Conservation (phyloP, 805 yeast genomes). For the Starmera caribaea region DNA sequence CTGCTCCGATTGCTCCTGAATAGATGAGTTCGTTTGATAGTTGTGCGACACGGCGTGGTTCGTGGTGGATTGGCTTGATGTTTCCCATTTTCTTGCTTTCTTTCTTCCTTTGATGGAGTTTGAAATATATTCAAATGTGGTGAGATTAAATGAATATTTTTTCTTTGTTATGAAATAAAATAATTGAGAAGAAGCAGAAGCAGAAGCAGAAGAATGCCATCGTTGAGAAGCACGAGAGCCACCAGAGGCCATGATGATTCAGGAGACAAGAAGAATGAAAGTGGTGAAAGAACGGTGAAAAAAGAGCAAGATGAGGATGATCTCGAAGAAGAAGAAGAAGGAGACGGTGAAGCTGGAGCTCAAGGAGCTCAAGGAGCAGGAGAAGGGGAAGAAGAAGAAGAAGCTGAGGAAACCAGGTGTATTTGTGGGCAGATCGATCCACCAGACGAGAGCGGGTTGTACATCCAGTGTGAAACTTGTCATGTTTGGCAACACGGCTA, state of each 20-base stretch:
- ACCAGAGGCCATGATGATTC: background rate
- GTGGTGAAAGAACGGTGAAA: background rate
- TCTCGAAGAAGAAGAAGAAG: background rate
- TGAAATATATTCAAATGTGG: too few species aligned
- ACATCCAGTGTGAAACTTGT: constrained; percentile 82
- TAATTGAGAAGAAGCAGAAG: too few species aligned
- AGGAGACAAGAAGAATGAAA: background rate
- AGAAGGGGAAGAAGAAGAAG: constrained; percentile 26
- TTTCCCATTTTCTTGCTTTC: constrained; percentile 1
- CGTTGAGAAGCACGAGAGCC: background rate
- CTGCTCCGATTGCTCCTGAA: constrained; percentile 31
- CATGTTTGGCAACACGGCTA: constrained; percentile 97
- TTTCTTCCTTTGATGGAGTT: too few species aligned
- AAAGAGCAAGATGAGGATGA: too few species aligned
- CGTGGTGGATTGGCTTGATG: constrained; percentile 28
- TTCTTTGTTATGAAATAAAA: too few species aligned
- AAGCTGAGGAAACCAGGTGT: constrained; percentile 36
- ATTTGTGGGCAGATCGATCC: constrained; percentile 34
- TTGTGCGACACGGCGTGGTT: constrained; percentile 24
- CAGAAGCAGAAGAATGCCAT: too few species aligned
- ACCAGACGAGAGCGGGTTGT: constrained; percentile 47
- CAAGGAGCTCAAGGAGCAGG: constrained; percentile 12
- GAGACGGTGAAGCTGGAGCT: background rate
- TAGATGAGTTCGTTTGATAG: constrained; percentile 25
- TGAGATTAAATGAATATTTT: too few species aligned